Base-by-base conservation (phyloP, 495 filamentous ascomycete genomes). In the Neurospora sp. region DNA sequence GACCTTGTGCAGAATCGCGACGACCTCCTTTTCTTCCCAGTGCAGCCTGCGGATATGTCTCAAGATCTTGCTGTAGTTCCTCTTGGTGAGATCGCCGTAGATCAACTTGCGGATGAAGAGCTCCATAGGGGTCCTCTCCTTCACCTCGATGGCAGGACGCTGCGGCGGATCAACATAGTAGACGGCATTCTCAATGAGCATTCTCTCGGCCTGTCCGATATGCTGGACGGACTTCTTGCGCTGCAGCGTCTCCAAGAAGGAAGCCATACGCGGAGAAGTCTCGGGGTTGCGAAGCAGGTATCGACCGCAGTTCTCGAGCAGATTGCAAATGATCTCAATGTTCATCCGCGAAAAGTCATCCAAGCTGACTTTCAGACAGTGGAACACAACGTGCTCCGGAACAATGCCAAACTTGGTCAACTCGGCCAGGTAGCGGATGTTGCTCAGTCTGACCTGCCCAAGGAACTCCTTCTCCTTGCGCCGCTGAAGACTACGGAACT, bases 261-360 rank as follows among this genome's bases (percentile, higher is more conserved):
- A 93, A 0, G 86, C 85, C 96, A 98, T 98, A 42, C 96, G 88
- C 11, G 94, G 95, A 14, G 92, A 91, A 0, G 96, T 97, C 75
- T 98, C 95, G 0, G 94, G 92, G 77, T 96, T 98, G 39, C 96
- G 93, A 69, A 98, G 87, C 54, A 99, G 84, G 83, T 97, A 99
- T 8, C 94, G 91, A 40, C 96, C 96, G 77, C 96, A 99, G 77
- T 97, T 98, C 83, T 99, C 96, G 9, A 99, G 86, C n/a, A 98
- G 85, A 76, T 96, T 94, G 76, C 94, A 95, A 75, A 98, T 97
- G 76, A 99, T 97, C 80, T 99, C 96, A 74, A 99, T 96, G 77
- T 98, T 98, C 90, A 97, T 96, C 75, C 94, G 89, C 10, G 97
- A 97, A 76, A 99, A 98, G 74, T 99, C 96, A 77, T 99, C 96